Evolutionary conservation across 768 basidiomycete species (phyloP).

Genomic region (Suillus luteus): DNA sequence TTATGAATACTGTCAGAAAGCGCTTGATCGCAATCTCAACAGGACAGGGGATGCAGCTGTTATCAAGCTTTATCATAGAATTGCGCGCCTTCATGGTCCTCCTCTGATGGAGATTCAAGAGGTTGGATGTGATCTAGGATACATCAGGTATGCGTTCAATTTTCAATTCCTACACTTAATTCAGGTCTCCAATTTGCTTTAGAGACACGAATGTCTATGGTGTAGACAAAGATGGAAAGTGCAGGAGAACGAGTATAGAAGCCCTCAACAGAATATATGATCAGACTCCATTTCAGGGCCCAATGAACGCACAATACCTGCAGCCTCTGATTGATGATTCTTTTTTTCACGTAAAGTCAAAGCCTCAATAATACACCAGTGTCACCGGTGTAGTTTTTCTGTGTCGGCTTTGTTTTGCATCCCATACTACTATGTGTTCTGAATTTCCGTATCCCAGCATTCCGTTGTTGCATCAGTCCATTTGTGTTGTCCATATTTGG

Average conservation of each 20-base stretch:
- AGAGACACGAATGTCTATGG: neutral
- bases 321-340: neutral
- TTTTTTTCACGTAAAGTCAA: neutral
- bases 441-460: too few species aligned
- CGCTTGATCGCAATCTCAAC: neutral
- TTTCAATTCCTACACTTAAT: neutral
- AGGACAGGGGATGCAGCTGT: neutral
- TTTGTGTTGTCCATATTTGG: too few species aligned
- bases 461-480: too few species aligned
- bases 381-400: too few species aligned
- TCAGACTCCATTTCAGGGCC: neutral
- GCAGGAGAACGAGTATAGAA: neutral
- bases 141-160: neutral
- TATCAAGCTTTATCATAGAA: neutral
- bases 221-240: neutral
- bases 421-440: too few species aligned
- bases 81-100: neutral
- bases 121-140: neutral
- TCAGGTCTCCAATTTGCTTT: neutral
- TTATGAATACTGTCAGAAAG: neutral
- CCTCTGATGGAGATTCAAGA: neutral
- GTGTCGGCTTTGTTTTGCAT: too few species aligned
- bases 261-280: neutral
- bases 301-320: neutral
- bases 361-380: too few species aligned